These are phyloP conservation scores for Kockovaella imperatae DNA, from an alignment of 768 basidiomycete genomes.

Conservation along the genomic window DNA sequence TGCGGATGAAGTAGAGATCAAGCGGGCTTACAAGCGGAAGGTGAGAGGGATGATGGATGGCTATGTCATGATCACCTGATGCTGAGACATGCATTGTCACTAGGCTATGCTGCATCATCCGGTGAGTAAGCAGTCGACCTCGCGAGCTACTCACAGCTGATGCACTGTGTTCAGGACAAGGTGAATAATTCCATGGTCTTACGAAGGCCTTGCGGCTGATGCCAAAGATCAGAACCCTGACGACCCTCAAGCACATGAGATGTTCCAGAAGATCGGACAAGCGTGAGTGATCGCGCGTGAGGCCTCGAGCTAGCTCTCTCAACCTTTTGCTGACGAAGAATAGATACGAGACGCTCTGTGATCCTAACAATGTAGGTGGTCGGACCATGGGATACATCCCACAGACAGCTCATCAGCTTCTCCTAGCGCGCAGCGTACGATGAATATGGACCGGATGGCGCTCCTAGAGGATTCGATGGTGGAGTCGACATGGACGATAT, in stretches of 20 bases:
- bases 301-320: not conserved
- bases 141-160: slow-evolving; percentile 1
- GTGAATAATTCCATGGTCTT: slow-evolving; percentile 43
- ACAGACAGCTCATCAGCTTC: not conserved
- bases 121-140: slow-evolving; percentile 18
- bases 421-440: slow-evolving; percentile 41
- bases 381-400: not conserved
- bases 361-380: slow-evolving; percentile 30
- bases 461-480: slow-evolving; percentile 46
- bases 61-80: not conserved
- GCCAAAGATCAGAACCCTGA: slow-evolving; percentile 62
- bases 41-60: slow-evolving; percentile 47
- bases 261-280: slow-evolving; percentile 81
- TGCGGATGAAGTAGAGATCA: slow-evolving; percentile 80
- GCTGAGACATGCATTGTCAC: not conserved
- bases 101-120: slow-evolving; percentile 56
- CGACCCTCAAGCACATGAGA: slow-evolving; percentile 70
- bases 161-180: slow-evolving; percentile 55
- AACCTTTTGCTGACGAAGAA: not conserved
- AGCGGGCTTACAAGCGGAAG: slow-evolving; percentile 89
- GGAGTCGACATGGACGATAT: slow-evolving; percentile 46
- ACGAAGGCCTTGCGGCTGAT: not conserved
- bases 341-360: slow-evolving; percentile 36
- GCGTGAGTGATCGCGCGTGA: slow-evolving; percentile 64
- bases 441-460: slow-evolving; percentile 32